Conservation (phyloP, 257 asterid genomes). For the Solanum bukasovii region DNA sequence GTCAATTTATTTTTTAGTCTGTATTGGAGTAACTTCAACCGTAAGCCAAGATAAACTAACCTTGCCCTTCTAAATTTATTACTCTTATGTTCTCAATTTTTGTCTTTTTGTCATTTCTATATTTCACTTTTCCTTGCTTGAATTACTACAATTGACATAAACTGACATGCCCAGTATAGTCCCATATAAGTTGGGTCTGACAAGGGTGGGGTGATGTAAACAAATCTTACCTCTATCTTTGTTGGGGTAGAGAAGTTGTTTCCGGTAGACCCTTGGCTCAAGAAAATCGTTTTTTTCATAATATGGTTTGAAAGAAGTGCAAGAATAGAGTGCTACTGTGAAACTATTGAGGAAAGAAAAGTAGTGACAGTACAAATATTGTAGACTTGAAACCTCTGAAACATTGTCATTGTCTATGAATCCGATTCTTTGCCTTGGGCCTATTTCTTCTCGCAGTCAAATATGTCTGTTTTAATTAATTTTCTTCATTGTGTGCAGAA, state of each 20-base stretch:
- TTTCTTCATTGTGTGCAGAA: constrained; percentile 24
- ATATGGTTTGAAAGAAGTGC: neutral
- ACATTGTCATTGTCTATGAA: neutral
- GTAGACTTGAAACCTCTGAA: neutral
- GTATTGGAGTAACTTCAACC: neutral
- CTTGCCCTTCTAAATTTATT: neutral
- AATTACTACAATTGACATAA: neutral
- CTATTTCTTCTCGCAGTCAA: neutral
- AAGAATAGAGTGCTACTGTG: neutral
- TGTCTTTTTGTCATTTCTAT: no score
- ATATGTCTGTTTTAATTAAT: no score
- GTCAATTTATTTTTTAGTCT: neutral
- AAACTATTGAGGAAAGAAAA: neutral
- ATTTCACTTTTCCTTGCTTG: neutral
- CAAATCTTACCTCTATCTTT: neutral
- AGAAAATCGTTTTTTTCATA: neutral
- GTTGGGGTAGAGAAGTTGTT: neutral
- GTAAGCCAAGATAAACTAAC: neutral
- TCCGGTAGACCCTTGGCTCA: neutral
- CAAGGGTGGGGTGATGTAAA: neutral
- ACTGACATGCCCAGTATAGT: neutral
- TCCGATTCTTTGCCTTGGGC: neutral
- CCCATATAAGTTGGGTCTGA: neutral
- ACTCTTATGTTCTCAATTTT: neutral
- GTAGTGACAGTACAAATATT: neutral